Percentiles rank a stretch among this genome's conserved stretches.
Conservation (phyloP, 352 stramenopile species). For the Hyaloperonospora brassicae region DNA sequence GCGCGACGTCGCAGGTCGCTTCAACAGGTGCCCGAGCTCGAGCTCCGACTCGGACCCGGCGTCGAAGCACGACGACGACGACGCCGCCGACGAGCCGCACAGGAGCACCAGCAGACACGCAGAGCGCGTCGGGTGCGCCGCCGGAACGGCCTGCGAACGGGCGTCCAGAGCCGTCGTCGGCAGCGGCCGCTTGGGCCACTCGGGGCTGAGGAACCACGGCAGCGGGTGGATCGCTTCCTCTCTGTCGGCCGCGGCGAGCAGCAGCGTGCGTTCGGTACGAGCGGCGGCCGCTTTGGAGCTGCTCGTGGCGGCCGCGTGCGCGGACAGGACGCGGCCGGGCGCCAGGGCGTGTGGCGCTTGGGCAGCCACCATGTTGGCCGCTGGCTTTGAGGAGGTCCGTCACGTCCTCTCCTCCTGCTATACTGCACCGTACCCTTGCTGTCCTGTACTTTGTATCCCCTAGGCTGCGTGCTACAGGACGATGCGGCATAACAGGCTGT, state of each 20-base stretch:
- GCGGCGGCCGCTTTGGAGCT: constrained; percentile 20
- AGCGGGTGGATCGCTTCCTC: constrained; percentile 68
- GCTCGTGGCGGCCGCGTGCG: constrained; percentile 9
- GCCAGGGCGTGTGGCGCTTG: constrained; percentile 11
- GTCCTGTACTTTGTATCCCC: too few relatives aligned
- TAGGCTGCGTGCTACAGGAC: too few relatives aligned
- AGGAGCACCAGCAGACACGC: constrained; percentile 4
- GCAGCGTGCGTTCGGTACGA: constrained; percentile 34
- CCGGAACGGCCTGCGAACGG: constrained; percentile 2
- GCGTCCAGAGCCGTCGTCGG: constrained; percentile 9
- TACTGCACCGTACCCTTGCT: too few relatives aligned
- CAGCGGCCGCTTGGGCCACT: constrained; percentile 34
- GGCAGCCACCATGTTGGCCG: constrained; percentile 21
- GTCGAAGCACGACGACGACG: constrained; percentile 13
- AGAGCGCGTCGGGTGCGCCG: neutral
- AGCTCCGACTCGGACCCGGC: constrained; percentile 38
- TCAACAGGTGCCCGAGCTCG: constrained; percentile 33
- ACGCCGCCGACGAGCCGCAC: constrained; percentile 27
- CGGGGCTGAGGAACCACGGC: constrained; percentile 71
- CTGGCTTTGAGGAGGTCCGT: too few relatives aligned
- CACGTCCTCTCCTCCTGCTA: too few relatives aligned
- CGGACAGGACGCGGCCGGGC: constrained; percentile 1
- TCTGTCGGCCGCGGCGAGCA: constrained; percentile 40
- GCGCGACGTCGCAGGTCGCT: constrained; percentile 12
- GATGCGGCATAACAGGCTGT: too few relatives aligned